Conservation (phyloP, 768 basidiomycete species). For the Pleurotus eryngii region DNA sequence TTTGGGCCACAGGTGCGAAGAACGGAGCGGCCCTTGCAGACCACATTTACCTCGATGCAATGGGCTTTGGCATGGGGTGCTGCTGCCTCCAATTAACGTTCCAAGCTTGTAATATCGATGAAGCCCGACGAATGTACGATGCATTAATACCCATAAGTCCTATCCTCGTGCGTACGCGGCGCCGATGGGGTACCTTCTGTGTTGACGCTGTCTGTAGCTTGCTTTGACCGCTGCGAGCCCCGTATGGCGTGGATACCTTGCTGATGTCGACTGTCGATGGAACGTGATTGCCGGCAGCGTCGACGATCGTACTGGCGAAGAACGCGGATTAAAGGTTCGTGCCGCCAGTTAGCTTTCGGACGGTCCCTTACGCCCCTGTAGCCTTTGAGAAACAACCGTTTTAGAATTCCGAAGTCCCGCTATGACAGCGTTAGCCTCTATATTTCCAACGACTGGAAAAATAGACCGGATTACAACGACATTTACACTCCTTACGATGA, state of each 20-base stretch:
- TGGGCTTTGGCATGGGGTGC: conserved; percentile 99
- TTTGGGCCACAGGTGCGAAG: conserved; percentile 64
- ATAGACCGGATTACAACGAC: conserved; percentile 95
- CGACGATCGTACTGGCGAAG: conserved; percentile 94
- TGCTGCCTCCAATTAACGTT: conserved; percentile 97
- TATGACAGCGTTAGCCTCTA: conserved; percentile 97
- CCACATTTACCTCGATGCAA: conserved; percentile 97
- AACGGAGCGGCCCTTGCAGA: conserved; percentile 83
- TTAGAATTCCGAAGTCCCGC: conserved; percentile 90
- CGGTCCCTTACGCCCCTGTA: conserved; percentile 25
- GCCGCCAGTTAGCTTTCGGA: conserved; percentile 6
- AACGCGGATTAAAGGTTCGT: conserved; percentile 79
- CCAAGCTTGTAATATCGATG: conserved; percentile 91
- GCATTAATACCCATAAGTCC: conserved; percentile 94
- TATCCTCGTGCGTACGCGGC: conserved; percentile 68
- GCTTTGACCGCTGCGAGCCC: conserved; percentile 95
- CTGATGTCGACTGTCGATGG: conserved; percentile 98
- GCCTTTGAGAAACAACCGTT: conserved; percentile 75
- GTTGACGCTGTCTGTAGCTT: conserved; percentile 45
- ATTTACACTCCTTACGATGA: conserved; percentile 76
- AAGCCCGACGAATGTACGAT: conserved; percentile 93
- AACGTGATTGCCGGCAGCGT: conserved; percentile 99
- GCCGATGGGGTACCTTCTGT: neutral
- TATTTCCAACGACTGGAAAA: conserved; percentile 81
- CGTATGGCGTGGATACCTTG: conserved; percentile 89